Conservation (phyloP, 352 stramenopile genomes). For the Globisporangium paroecandrum region DNA sequence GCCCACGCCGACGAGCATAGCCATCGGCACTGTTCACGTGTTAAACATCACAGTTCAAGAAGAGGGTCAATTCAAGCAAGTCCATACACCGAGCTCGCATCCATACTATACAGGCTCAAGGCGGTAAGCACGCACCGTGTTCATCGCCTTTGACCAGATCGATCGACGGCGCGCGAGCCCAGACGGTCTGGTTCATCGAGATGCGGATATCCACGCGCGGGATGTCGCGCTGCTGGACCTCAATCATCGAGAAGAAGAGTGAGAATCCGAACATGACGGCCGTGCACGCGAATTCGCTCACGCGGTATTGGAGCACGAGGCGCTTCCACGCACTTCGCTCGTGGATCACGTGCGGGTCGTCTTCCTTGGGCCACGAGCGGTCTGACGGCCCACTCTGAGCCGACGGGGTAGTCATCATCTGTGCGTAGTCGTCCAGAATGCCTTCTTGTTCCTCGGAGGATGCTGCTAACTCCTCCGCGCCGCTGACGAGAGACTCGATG, state of each 20-base stretch:
- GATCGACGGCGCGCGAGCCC: conserved; percentile 45
- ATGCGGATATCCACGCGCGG: conserved; percentile 44
- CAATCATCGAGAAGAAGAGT: conserved; percentile 47
- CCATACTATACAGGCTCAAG: background rate
- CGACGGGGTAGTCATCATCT: conserved; percentile 15
- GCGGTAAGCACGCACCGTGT: conserved; percentile 15
- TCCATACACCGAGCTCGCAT: background rate
- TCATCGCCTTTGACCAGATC: conserved; percentile 46
- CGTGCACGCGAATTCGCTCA: conserved; percentile 54
- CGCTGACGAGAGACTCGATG: conserved; percentile 5
- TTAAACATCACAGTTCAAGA: background rate
- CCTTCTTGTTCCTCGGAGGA: conserved; percentile 1
- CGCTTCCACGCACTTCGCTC: conserved; percentile 20
- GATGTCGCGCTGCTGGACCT: conserved; percentile 58
- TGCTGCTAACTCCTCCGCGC: conserved; percentile 4
- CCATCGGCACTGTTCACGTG: conserved; percentile 44
- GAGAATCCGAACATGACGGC: conserved; percentile 43
- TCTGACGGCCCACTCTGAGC: background rate
- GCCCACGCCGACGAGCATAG: conserved; percentile 35
- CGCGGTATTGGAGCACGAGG: conserved; percentile 35
- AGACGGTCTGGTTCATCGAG: conserved; percentile 35
- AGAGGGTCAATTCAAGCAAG: background rate
- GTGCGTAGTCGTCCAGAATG: background rate
- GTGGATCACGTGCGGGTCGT: conserved; percentile 16
- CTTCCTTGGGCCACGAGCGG: conserved; percentile 11